A percentile compares a stretch with the other conserved stretches of the same genome.
Evolutionary conservation across 2,329 filamentous ascomycete species (phyloP).

Genomic region (Camillea tinctor): DNA sequence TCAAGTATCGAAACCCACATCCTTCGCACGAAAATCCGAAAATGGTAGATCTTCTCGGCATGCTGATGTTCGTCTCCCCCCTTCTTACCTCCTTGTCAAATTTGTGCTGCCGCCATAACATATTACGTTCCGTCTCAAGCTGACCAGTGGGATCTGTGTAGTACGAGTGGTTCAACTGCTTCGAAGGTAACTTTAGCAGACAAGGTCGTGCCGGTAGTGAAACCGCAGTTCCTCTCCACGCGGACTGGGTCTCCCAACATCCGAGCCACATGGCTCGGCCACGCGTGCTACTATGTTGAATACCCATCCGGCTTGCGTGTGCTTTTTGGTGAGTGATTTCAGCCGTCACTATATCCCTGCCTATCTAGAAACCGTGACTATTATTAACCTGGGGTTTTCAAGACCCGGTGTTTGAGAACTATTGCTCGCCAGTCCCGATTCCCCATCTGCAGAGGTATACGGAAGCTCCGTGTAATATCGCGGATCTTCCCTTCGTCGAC

Average conservation of each 20-base stretch:
- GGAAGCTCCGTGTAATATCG: conserved; percentile 69
- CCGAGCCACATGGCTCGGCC: conserved; percentile 90
- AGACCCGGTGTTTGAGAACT: conserved; percentile 87
- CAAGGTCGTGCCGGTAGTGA: conserved; percentile 59
- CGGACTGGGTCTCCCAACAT: conserved; percentile 59
- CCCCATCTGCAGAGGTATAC: conserved; percentile 78
- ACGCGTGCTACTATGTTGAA: conserved; percentile 91
- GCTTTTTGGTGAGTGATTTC: conserved; percentile 54
- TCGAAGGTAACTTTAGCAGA: conserved; percentile 62
- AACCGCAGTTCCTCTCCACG: conserved; percentile 63
- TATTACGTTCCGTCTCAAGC: background rate
- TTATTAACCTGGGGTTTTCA: background rate
- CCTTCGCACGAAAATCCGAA: conserved; percentile 39
- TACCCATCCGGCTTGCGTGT: conserved; percentile 84
- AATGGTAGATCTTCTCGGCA: conserved; percentile 5
- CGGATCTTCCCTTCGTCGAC: conserved; percentile 75
- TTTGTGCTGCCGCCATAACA: background rate
- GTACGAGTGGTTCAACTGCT: no score
- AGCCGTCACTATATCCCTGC: no score
- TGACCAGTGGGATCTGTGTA: background rate
- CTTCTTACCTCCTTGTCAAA: no score
- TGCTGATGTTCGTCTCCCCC: conserved; percentile 18
- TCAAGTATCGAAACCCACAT: conserved; percentile 51
- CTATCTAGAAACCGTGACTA: background rate
- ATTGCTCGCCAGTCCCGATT: conserved; percentile 74